Base-by-base conservation (phyloP, 176 grass and related monocot species). In the Oryza rufipogon region DNA sequence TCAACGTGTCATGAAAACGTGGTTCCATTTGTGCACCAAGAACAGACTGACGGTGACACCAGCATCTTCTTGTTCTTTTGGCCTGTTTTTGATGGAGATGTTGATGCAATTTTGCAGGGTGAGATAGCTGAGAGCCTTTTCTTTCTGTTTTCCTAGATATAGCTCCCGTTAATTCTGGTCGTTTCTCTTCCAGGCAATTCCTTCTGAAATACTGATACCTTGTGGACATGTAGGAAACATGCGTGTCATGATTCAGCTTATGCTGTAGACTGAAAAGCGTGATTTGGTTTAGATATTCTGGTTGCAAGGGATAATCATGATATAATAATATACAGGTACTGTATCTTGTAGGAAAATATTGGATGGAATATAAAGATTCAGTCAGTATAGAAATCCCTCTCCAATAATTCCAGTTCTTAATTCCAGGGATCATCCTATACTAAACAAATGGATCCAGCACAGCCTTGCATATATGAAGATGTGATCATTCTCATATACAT, bases 401-500 rank as follows among this genome's bases (percentile, higher is more conserved):
- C 19, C 64, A 65, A 71, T 82, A 64, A 87, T 87, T 45, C 3
- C 15, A 61, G 6, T 82, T 76, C 3, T 77, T 83, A 51, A 82
- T 76, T 36, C 65, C 2, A 14, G 16, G 46, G 14, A 64, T 70
- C 20, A 61, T 61, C 58, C 49, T 45, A 47, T 26, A 26, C 19
- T 76, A 48, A 44, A 81, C 52, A 82, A 82, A 51, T 60, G 20
- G n/a, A 64, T 71, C 73, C 39, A 82, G 8, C 20, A 30, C 86
- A 70, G 6, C 20, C 73, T 30, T 22, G 66, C 65, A 39, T 44
- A 44, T 44, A 44, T 41, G 73, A 49, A 39, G 38, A 51, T 16
- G 61, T 10, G 48, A 70, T 77, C 71, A 70, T 82, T 65, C 19
- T 45, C 34, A 9, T 12, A 25, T 38, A 32, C 22, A 80, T 14